These are phyloP conservation scores for Fusarium chaquense DNA, from an alignment of 2,329 filamentous ascomycete species.

Conservation along the genomic window DNA sequence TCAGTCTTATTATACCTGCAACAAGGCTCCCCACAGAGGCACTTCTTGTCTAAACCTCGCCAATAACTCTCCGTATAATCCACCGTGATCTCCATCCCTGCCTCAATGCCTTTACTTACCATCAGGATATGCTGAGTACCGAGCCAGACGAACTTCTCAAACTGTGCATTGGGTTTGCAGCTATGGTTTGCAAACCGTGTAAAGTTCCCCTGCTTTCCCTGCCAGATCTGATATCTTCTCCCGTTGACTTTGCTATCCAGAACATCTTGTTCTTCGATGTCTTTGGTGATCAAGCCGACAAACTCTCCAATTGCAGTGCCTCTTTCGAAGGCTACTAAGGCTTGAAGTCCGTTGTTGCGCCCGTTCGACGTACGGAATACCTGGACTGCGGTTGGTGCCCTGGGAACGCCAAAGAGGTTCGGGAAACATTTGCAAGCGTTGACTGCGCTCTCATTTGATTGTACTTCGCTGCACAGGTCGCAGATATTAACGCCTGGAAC, in stretches of 20 bases:
- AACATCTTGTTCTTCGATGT: not conserved
- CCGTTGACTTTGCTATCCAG: not conserved
- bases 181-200: not conserved
- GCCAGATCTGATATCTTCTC: not conserved
- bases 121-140: not conserved
- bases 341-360: constrained; percentile 6
- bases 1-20: not conserved
- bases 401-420: not conserved
- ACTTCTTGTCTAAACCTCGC: not conserved
- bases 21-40: constrained; percentile 1
- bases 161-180: constrained; percentile 4
- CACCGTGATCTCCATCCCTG: constrained; percentile 4
- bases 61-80: constrained; percentile 4
- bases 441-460: not conserved
- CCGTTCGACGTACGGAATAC: not conserved
- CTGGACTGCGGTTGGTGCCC: not conserved
- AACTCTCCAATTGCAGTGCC: constrained; percentile 1
- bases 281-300: not conserved
- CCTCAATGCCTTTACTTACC: constrained; percentile 2
- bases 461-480: not conserved
- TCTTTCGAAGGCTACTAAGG: not conserved
- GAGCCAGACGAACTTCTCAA: constrained; percentile 2
- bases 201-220: not conserved
- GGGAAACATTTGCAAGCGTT: constrained; percentile 2
- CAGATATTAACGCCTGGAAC: not conserved